Percentiles rank a stretch among this genome's conserved stretches.
These are phyloP conservation scores for Rhodamnia argentea DNA, from an alignment of 345 rosid genomes.

Conservation along the genomic window DNA sequence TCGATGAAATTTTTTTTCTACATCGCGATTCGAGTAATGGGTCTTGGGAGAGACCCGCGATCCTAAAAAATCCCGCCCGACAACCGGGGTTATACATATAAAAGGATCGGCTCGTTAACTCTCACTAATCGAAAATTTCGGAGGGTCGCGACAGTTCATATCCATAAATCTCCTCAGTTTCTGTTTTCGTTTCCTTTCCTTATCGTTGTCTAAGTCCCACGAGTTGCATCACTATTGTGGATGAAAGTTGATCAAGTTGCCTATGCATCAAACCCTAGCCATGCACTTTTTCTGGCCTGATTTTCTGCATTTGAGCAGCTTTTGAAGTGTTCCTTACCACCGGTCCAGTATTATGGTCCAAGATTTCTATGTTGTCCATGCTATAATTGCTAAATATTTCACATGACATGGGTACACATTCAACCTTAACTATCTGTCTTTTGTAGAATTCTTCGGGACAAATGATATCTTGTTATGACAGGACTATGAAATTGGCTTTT, in stretches of 20 bases:
- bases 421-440: background rate
- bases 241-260: background rate
- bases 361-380: background rate
- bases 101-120: too few species aligned
- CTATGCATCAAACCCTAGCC: background rate
- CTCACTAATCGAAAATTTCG: too few species aligned
- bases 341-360: background rate
- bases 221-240: background rate
- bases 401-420: background rate
- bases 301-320: background rate
- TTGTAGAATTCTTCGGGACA: background rate
- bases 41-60: too few species aligned
- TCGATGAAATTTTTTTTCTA: too few species aligned
- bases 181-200: background rate
- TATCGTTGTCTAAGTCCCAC: background rate
- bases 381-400: background rate
- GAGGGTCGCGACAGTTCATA: too few species aligned
- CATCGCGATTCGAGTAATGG: too few species aligned
- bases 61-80: too few species aligned
- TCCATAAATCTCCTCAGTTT: background rate
- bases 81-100: too few species aligned
- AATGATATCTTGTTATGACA: background rate
- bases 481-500: background rate
- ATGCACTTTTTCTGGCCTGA: background rate
- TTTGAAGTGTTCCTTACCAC: background rate